Evolutionary conservation across 352 stramenopile genomes (phyloP).

Genomic region (Pythium periplocum): DNA sequence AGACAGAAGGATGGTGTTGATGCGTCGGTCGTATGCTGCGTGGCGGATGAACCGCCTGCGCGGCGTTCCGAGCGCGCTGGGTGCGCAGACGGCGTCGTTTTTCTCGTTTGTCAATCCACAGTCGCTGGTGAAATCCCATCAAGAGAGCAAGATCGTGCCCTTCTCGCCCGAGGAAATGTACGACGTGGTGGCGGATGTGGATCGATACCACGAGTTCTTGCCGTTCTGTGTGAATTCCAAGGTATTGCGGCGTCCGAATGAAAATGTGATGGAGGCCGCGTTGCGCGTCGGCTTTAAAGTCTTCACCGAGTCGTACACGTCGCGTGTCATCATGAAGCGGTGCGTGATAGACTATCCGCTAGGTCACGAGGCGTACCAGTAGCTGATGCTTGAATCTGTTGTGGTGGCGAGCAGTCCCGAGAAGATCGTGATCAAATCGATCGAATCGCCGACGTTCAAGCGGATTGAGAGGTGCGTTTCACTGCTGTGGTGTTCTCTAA

Average conservation of each 20-base stretch:
- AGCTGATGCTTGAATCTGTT: no score
- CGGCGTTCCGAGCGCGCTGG: no score
- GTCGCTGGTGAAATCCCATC: conserved; percentile 64
- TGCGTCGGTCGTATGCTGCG: no score
- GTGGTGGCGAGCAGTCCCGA: conserved; percentile 29
- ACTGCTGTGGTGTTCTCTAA: conserved; percentile 1
- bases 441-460: conserved; percentile 84
- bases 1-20: no score
- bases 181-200: conserved; percentile 72
- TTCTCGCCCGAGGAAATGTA: conserved; percentile 78
- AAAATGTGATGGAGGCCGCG: conserved; percentile 76
- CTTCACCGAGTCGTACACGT: conserved; percentile 83
- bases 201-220: conserved; percentile 68
- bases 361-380: no score
- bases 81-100: conserved; percentile 17
- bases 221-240: conserved; percentile 79
- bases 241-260: conserved; percentile 59
- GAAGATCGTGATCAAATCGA: conserved; percentile 70
- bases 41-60: no score
- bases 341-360: conserved; percentile 8
- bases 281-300: conserved; percentile 74
- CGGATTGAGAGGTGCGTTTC: conserved; percentile 68
- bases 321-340: conserved; percentile 72
- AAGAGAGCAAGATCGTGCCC: conserved; percentile 65
- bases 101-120: conserved; percentile 53